Percentiles rank a stretch among this genome's conserved stretches.
phyloP scores from a whole-genome alignment of 2,329 filamentous ascomycete species.

The Gliomastix tumulicola region DNA sequence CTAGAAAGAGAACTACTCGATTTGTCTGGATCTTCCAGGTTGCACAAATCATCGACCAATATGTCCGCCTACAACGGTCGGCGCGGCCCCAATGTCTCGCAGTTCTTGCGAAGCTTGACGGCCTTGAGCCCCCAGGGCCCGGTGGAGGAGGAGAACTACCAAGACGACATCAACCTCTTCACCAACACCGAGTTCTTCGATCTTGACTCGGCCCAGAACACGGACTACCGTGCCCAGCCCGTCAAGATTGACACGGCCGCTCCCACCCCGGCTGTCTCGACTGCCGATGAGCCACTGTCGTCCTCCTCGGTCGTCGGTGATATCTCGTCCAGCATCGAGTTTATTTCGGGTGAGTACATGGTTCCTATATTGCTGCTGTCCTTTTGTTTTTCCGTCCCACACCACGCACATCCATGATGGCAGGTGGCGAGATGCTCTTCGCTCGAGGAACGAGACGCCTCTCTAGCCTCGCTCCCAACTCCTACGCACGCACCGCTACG shows the following conservation, averaged over 20 bases:
- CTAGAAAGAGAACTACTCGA: too few species aligned
- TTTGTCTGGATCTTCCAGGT: background rate
- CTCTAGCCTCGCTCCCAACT: too few species aligned
- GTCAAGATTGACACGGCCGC: conserved; percentile 30
- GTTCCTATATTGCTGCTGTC: conserved; percentile 2
- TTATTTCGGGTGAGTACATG: too few species aligned
- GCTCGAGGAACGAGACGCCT: too few species aligned
- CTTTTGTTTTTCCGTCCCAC: conserved; percentile 5
- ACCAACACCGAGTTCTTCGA: conserved; percentile 80
- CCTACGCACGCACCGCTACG: too few species aligned
- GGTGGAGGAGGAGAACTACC: conserved; percentile 50
- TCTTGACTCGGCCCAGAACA: conserved; percentile 60
- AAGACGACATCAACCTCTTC: conserved; percentile 69
- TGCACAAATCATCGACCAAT: too few species aligned
- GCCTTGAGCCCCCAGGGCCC: conserved; percentile 55
- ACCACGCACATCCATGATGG: too few species aligned
- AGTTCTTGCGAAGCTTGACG: conserved; percentile 84
- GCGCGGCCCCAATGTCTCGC: conserved; percentile 78
- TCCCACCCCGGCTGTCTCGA: conserved; percentile 19
- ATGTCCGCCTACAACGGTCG: conserved; percentile 71
- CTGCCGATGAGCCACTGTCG: conserved; percentile 25
- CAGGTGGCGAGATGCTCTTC: too few species aligned
- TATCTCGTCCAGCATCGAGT: conserved; percentile 37
- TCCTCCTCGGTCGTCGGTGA: conserved; percentile 36
- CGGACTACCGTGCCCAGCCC: conserved; percentile 46